Percentiles rank a stretch among this genome's conserved stretches.
Evolutionary conservation across 768 basidiomycete genomes (phyloP).

Genomic region (Terana coerulea): DNA sequence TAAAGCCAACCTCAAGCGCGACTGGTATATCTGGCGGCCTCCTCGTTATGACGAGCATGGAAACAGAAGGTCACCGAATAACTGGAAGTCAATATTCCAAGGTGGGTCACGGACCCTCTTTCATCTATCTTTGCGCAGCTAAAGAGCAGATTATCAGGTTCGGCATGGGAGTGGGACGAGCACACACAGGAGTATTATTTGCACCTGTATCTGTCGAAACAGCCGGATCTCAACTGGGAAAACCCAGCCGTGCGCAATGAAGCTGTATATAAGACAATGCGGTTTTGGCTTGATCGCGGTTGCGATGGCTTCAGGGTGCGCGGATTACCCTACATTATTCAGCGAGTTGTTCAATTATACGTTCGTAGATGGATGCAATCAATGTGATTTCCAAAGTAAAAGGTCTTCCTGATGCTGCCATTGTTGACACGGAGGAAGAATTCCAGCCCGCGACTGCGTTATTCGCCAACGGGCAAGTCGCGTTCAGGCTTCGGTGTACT

Average conservation of each 20-base stretch:
- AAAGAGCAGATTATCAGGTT: slow-evolving; percentile 42
- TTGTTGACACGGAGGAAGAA: slow-evolving; percentile 44
- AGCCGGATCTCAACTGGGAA: slow-evolving; percentile 80
- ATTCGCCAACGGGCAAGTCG: slow-evolving; percentile 55
- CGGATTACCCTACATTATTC: no score
- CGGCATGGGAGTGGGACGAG: slow-evolving; percentile 71
- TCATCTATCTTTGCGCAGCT: neutral
- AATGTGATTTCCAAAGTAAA: slow-evolving; percentile 61
- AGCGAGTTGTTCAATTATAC: neutral
- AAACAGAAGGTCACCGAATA: slow-evolving; percentile 60
- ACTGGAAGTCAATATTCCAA: slow-evolving; percentile 68
- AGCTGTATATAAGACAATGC: slow-evolving; percentile 62
- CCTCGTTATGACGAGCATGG: slow-evolving; percentile 50
- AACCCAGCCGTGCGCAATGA: slow-evolving; percentile 55
- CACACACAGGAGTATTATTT: slow-evolving; percentile 67
- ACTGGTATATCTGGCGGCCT: slow-evolving; percentile 78
- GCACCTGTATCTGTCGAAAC: slow-evolving; percentile 61
- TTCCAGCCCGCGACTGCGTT: slow-evolving; percentile 52
- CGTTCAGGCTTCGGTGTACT: neutral
- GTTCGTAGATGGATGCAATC: slow-evolving; percentile 67
- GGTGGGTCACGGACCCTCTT: slow-evolving; percentile 33
- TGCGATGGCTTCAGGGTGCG: slow-evolving; percentile 73
- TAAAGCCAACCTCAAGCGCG: slow-evolving; percentile 52
- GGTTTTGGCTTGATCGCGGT: slow-evolving; percentile 68
- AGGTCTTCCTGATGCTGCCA: slow-evolving; percentile 63